Conservation (phyloP, 31 red algal species). For the Pterothamnion heteromorphum region DNA sequence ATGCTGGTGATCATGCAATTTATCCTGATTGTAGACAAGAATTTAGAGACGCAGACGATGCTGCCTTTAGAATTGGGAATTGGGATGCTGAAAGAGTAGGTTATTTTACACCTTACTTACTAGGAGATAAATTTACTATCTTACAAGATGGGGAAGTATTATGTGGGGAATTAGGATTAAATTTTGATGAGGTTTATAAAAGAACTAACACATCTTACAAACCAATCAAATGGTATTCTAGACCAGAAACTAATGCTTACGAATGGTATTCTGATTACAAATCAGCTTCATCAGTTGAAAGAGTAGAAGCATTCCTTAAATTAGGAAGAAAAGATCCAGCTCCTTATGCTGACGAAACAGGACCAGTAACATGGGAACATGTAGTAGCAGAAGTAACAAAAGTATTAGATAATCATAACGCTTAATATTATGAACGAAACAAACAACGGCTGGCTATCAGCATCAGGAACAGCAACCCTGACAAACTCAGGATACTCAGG, state of each 20-base stretch:
- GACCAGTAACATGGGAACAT: no score
- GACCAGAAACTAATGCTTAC: background rate
- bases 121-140: no score
- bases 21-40: background rate
- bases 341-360: background rate
- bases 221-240: background rate
- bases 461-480: no score
- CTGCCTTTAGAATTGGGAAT: background rate
- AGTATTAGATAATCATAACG: no score
- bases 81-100: background rate
- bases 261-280: no score
- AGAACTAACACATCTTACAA: background rate
- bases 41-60: background rate
- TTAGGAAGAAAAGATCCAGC: background rate
- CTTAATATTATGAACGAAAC: no score
- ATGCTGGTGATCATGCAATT: constrained; percentile 16
- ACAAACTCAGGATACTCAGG: no score
- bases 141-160: background rate
- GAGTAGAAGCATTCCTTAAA: background rate
- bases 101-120: background rate
- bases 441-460: no score
- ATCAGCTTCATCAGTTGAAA: background rate
- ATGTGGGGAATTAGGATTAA: background rate
- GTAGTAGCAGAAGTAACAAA: no score
- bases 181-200: background rate